phyloP scores from a whole-genome alignment of 306 rosid genomes.

The Elaeagnus macrophylla region DNA sequence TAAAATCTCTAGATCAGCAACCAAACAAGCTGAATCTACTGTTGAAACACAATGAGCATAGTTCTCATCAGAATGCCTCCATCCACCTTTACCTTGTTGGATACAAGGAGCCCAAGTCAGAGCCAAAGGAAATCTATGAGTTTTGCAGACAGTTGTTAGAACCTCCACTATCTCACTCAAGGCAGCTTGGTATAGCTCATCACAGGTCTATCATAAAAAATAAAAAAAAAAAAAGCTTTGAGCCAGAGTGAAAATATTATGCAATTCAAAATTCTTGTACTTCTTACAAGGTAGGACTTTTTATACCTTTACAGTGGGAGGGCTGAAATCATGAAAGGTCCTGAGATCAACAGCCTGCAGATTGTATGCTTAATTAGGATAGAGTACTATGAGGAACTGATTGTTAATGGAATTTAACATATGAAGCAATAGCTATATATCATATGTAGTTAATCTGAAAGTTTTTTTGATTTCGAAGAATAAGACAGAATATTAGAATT shows the following conservation, averaged over 20 bases:
- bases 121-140: conserved; percentile 43
- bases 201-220: conserved; percentile 23
- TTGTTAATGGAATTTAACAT: neutral
- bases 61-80: conserved; percentile 20
- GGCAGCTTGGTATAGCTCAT: conserved; percentile 43
- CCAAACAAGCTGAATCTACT: conserved; percentile 41
- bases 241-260: too few species aligned
- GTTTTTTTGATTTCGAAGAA: too few species aligned
- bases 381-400: neutral
- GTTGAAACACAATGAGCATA: conserved; percentile 34
- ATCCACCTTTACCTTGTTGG: conserved; percentile 35
- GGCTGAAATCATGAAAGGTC: conserved; percentile 31
- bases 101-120: conserved; percentile 54
- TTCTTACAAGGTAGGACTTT: neutral
- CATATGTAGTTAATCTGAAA: too few species aligned
- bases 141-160: conserved; percentile 36
- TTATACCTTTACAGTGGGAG: conserved; percentile 28
- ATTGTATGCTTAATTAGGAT: conserved; percentile 4
- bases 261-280: too few species aligned
- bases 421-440: neutral
- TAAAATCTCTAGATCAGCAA: conserved; percentile 19
- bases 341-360: conserved; percentile 44
- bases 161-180: conserved; percentile 46
- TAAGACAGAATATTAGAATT: too few species aligned
- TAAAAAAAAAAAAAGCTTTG: neutral